Conservation (phyloP, 1,139 yeast genomes). For the Nakaseomyces delphensis region DNA sequence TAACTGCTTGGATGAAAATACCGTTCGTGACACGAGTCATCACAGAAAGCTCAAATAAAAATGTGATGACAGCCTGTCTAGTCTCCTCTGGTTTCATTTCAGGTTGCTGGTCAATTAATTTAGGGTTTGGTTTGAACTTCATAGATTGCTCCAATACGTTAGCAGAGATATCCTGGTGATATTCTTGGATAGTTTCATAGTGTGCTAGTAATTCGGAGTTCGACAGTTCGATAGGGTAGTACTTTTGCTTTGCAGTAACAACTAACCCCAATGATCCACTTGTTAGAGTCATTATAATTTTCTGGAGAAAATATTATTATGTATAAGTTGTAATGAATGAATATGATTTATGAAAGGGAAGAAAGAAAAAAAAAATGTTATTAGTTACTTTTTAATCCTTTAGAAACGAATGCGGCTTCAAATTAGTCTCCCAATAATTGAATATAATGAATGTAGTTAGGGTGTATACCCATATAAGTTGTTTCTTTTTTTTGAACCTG, state of each 20-base stretch:
- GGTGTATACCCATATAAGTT: not conserved
- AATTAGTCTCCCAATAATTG: not conserved
- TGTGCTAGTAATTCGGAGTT: conserved; percentile 44
- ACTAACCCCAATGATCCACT: conserved; percentile 24
- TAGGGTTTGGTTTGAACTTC: conserved; percentile 42
- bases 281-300: not conserved
- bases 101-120: conserved; percentile 55
- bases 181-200: conserved; percentile 41
- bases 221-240: conserved; percentile 45
- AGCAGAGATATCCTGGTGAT: conserved; percentile 44
- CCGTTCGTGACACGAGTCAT: conserved; percentile 53
- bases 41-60: conserved; percentile 47
- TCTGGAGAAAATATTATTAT: too few species aligned
- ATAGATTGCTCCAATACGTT: conserved; percentile 35
- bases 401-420: not conserved
- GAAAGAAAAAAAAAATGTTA: too few species aligned
- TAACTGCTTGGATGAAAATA: conserved; percentile 50
- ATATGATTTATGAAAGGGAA: too few species aligned
- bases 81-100: conserved; percentile 43
- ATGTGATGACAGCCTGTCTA: conserved; percentile 47
- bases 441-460: not conserved
- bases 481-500: not conserved
- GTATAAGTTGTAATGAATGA: too few species aligned
- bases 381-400: too few species aligned
- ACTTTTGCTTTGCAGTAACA: conserved; percentile 34